Percentiles rank a stretch among this genome's conserved stretches.
Evolutionary conservation across 2,329 filamentous ascomycete genomes (phyloP).

Genomic region (Aspergillus ruber): DNA sequence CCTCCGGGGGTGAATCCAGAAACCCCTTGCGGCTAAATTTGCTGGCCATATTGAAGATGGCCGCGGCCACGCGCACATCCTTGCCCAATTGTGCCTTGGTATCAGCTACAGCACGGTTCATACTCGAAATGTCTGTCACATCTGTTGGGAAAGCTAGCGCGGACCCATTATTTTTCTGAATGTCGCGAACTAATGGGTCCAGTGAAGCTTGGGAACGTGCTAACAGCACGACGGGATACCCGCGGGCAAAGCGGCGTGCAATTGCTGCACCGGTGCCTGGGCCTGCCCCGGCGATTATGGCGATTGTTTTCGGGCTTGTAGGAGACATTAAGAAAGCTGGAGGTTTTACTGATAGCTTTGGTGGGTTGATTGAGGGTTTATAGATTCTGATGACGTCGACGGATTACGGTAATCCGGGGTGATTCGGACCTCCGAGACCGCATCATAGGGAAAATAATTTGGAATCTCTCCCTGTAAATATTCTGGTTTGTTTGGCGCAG

Average conservation of each 20-base stretch:
- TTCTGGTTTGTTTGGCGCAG: too few species aligned
- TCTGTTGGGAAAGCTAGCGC: slow-evolving; percentile 67
- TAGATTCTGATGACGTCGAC: too few species aligned
- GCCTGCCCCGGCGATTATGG: slow-evolving; percentile 16
- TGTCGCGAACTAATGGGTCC: slow-evolving; percentile 60
- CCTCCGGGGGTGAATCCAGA: slow-evolving; percentile 15
- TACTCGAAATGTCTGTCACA: slow-evolving; percentile 46
- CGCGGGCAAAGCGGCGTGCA: slow-evolving; percentile 54
- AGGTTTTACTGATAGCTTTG: too few species aligned
- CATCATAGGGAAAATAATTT: too few species aligned
- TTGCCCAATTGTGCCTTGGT: slow-evolving; percentile 9
- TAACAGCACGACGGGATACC: slow-evolving; percentile 70
- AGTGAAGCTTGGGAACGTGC: slow-evolving; percentile 62
- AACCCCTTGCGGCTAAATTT: slow-evolving; percentile 21
- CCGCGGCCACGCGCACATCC: slow-evolving; percentile 27
- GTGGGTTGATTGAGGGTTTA: too few species aligned
- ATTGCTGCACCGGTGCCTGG: slow-evolving; percentile 15
- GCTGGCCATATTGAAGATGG: slow-evolving; percentile 49
- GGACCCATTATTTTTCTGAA: slow-evolving; percentile 59
- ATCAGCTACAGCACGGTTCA: slow-evolving; percentile 29
- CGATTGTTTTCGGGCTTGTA: slow-evolving; percentile 6
- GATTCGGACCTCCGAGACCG: too few species aligned
- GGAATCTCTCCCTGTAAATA: too few species aligned
- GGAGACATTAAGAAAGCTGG: neutral
- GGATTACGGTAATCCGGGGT: too few species aligned